phyloP scores from a whole-genome alignment of 495 filamentous ascomycete genomes.

The Aspergillus ostianus region DNA sequence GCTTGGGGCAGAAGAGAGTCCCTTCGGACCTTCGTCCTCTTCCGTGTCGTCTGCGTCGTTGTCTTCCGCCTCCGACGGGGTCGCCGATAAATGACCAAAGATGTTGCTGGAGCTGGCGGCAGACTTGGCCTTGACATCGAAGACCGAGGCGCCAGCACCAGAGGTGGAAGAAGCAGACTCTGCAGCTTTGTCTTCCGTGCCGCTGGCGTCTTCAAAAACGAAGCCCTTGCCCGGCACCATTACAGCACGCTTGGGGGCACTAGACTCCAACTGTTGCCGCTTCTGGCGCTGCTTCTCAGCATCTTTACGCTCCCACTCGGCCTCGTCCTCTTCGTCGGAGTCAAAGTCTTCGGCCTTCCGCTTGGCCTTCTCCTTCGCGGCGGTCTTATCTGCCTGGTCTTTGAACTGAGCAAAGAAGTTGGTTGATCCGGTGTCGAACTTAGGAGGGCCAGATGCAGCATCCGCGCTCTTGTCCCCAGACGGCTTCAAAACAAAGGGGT shows the following conservation, averaged over 20 bases:
- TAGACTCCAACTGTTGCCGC: conserved; percentile 34
- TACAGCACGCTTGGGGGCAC: conserved; percentile 31
- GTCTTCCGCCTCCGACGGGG: conserved; percentile 47
- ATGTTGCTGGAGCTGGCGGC: conserved; percentile 49
- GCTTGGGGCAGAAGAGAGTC: conserved; percentile 14
- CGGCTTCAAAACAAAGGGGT: conserved; percentile 27
- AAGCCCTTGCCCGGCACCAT: conserved; percentile 46
- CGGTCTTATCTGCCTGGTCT: conserved; percentile 31
- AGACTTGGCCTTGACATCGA: conserved; percentile 24
- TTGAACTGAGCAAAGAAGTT: conserved; percentile 43
- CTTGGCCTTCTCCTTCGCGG: conserved; percentile 45
- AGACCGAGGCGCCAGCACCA: conserved; percentile 17
- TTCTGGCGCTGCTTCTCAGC: conserved; percentile 47
- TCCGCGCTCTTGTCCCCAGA: conserved; percentile 17
- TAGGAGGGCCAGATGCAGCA: conserved; percentile 27
- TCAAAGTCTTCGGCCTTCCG: conserved; percentile 57
- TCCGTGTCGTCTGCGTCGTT: conserved; percentile 48
- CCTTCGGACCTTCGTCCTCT: conserved; percentile 16
- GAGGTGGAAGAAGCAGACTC: conserved; percentile 12
- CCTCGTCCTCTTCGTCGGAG: conserved; percentile 53
- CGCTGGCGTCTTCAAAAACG: conserved; percentile 27
- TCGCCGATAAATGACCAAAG: conserved; percentile 61
- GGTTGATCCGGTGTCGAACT: conserved; percentile 28
- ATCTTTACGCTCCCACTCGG: conserved; percentile 48
- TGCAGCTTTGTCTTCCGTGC: conserved; percentile 18